These are phyloP conservation scores for Ceratobasidium sp. DNA, from an alignment of 1,284 basidiomycete species.

Conservation along the genomic window DNA sequence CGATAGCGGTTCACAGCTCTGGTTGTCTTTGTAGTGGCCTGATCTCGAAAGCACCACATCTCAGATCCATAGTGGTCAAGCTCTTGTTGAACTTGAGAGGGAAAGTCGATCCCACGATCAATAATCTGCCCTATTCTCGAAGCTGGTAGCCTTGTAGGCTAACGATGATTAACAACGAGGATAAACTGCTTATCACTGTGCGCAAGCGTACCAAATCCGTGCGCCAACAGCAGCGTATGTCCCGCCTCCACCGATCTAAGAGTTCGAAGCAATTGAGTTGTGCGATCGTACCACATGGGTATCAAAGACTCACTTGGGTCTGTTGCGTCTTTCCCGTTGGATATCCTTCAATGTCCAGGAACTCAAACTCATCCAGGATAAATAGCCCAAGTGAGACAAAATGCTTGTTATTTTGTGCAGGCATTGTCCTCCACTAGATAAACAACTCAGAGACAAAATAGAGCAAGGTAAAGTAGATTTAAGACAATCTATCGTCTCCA, in stretches of 20 bases:
- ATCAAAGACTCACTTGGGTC: conserved; percentile 32
- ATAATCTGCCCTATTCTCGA: conserved; percentile 80
- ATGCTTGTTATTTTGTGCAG: background rate
- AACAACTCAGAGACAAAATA: too few relatives aligned
- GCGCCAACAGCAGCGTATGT: conserved; percentile 73
- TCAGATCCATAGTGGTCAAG: conserved; percentile 75
- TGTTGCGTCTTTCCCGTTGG: conserved; percentile 57
- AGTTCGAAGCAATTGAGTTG: conserved; percentile 30
- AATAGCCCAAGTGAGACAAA: conserved; percentile 72
- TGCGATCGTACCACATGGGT: background rate
- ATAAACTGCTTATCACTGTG: background rate
- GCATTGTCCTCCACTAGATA: too few relatives aligned
- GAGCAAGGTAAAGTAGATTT: too few relatives aligned
- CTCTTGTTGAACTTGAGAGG: conserved; percentile 63
- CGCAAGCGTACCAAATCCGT: conserved; percentile 71
- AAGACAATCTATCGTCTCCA: too few relatives aligned
- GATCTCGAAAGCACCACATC: conserved; percentile 82
- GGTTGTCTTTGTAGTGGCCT: conserved; percentile 66
- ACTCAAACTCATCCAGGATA: conserved; percentile 85
- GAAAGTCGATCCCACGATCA: conserved; percentile 85
- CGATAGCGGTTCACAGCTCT: conserved; percentile 82
- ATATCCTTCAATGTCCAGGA: conserved; percentile 65
- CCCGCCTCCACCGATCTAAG: conserved; percentile 90
- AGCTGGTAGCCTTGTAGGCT: conserved; percentile 67
- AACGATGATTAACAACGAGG: conserved; percentile 45